Conservation (phyloP, 148 eudicot species). For the Camellia japonica region DNA sequence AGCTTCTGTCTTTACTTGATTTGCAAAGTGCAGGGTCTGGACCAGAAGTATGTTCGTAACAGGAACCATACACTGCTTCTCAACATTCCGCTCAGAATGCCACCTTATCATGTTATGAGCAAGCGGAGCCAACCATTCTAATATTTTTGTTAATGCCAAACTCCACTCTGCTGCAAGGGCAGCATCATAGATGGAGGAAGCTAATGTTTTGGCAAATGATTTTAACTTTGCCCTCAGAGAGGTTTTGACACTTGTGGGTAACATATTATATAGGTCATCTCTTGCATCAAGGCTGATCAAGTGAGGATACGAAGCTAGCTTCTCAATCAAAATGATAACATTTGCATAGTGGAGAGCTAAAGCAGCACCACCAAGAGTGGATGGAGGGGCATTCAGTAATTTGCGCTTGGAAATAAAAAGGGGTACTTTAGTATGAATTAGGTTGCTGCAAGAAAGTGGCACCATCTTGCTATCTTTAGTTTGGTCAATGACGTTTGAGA, state of each 20-base stretch:
- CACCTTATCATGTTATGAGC: slow-evolving; percentile 85
- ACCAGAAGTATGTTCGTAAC: slow-evolving; percentile 64
- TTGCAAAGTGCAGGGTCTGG: slow-evolving; percentile 82
- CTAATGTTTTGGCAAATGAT: slow-evolving; percentile 39
- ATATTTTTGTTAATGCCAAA: slow-evolving; percentile 48
- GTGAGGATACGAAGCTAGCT: slow-evolving; percentile 75
- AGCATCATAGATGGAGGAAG: slow-evolving; percentile 50
- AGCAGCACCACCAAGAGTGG: slow-evolving; percentile 69
- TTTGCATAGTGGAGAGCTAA: slow-evolving; percentile 88
- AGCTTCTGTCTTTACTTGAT: slow-evolving; percentile 68
- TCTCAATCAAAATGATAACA: slow-evolving; percentile 71
- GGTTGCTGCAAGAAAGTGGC: slow-evolving; percentile 17
- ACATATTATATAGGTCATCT: slow-evolving; percentile 80
- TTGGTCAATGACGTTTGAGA: slow-evolving; percentile 18
- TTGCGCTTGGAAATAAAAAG: slow-evolving; percentile 45
- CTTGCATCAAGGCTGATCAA: slow-evolving; percentile 74
- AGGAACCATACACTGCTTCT: slow-evolving; percentile 53
- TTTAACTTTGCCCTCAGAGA: slow-evolving; percentile 59
- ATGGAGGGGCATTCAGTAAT: slow-evolving; percentile 43
- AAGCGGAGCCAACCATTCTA: slow-evolving; percentile 89
- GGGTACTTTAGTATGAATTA: slow-evolving; percentile 19
- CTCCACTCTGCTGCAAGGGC: slow-evolving; percentile 70
- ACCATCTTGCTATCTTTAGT: slow-evolving; percentile 12
- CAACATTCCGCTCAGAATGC: slow-evolving; percentile 80
- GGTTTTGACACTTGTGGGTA: slow-evolving; percentile 60